A percentile compares a stretch with the other conserved stretches of the same genome.
phyloP scores from a whole-genome alignment of 305 asterid genomes.

The Fraxinus platypoda region DNA sequence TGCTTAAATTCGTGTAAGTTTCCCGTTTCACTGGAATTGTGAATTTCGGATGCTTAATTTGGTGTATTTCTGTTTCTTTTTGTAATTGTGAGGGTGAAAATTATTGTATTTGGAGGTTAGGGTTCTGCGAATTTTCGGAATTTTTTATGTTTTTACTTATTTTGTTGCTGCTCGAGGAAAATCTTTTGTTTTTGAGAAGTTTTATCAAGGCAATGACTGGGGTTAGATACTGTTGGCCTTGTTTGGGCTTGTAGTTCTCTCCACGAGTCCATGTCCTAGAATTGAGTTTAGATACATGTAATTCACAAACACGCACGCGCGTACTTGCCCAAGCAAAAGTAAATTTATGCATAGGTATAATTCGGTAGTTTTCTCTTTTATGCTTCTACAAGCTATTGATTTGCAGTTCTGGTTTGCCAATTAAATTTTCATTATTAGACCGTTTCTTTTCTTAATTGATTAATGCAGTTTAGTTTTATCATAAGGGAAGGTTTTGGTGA shows the following conservation, averaged over 20 bases:
- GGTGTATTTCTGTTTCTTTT: neutral
- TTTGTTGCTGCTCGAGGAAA: neutral
- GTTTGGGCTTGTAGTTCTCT: slow-evolving; percentile 13
- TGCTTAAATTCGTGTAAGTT: slow-evolving; percentile 30
- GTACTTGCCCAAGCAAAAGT: neutral
- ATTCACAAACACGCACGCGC: neutral
- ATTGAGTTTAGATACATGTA: neutral
- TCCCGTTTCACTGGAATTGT: neutral
- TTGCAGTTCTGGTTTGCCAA: neutral
- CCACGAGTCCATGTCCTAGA: neutral
- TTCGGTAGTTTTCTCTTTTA: neutral
- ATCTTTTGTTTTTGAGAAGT: neutral
- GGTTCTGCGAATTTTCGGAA: slow-evolving; percentile 24
- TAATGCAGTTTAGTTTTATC: neutral
- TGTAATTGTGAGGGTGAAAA: neutral
- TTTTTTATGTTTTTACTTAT: slow-evolving; percentile 2
- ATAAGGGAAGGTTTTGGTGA: neutral
- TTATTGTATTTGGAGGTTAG: slow-evolving; percentile 22
- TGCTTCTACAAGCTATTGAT: neutral
- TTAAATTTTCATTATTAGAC: neutral
- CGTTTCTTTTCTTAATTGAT: slow-evolving; percentile 3
- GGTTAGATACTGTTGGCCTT: slow-evolving; percentile 13
- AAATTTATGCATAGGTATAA: neutral
- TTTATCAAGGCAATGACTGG: neutral
- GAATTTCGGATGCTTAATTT: slow-evolving; percentile 9